A percentile compares a stretch with the other conserved stretches of the same genome.
Conservation (phyloP, 805 yeast genomes). For the Barnettozyma botsteinii region DNA sequence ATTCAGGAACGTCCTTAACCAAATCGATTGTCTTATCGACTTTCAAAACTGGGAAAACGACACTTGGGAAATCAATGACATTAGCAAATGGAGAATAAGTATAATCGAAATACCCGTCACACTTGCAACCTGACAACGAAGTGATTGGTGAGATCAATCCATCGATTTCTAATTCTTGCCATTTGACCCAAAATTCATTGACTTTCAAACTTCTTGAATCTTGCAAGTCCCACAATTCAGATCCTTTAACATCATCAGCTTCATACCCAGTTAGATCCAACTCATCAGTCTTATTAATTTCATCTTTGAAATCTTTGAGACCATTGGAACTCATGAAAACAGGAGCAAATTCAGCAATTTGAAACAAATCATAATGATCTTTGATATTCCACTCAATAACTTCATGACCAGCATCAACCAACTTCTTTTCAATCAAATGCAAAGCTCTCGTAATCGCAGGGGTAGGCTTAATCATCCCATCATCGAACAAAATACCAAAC, state of each 20-base stretch:
- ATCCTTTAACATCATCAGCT: conserved; percentile 32
- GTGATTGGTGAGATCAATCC: conserved; percentile 45
- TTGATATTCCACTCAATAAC: conserved; percentile 38
- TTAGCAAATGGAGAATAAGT: conserved; percentile 52
- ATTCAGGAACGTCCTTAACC: background rate
- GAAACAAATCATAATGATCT: conserved; percentile 7
- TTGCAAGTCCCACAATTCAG: conserved; percentile 38
- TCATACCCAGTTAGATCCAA: conserved; percentile 28
- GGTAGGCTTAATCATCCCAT: conserved; percentile 42
- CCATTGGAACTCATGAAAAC: conserved; percentile 27
- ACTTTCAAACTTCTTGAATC: conserved; percentile 30
- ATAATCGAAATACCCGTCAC: conserved; percentile 30
- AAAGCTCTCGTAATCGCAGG: conserved; percentile 53
- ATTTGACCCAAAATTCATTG: conserved; percentile 32
- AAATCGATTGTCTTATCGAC: conserved; percentile 33
- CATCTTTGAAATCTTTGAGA: background rate
- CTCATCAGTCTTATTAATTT: conserved; percentile 30
- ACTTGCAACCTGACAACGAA: conserved; percentile 38
- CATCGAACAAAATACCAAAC: conserved; percentile 35
- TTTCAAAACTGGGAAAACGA: conserved; percentile 47
- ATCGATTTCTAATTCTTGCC: conserved; percentile 39
- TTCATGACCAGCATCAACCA: conserved; percentile 35
- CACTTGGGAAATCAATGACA: conserved; percentile 49
- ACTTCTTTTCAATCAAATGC: conserved; percentile 21
- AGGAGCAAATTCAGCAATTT: conserved; percentile 19